Conservation (phyloP, 1,284 basidiomycete genomes). For the Ganoderma lucidum region DNA sequence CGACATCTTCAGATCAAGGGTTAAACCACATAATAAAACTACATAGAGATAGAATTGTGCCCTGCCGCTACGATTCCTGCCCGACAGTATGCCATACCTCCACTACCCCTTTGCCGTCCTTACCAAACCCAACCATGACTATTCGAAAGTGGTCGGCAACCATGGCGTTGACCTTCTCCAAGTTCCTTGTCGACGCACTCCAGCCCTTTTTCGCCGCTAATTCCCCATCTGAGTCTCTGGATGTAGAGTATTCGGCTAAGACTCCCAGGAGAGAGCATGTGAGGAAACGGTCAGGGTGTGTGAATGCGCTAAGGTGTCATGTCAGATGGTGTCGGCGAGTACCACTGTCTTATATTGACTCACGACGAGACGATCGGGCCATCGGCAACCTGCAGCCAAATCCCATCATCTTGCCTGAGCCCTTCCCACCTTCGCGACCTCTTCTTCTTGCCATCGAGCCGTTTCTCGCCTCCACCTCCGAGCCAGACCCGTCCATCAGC, state of each 20-base stretch:
- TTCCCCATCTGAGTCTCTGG: conserved; percentile 40
- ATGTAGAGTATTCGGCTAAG: conserved; percentile 56
- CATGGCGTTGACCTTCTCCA: conserved; percentile 72
- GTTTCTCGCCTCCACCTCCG: conserved; percentile 72
- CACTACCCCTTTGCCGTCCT: conserved; percentile 63
- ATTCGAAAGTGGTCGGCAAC: conserved; percentile 52
- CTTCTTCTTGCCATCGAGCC: conserved; percentile 52
- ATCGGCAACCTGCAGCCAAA: conserved; percentile 61
- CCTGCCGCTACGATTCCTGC: not conserved
- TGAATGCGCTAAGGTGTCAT: conserved; percentile 54
- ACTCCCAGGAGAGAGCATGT: conserved; percentile 68
- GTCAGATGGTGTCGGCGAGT: conserved; percentile 17
- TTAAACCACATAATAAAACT: not conserved
- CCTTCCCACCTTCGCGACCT: conserved; percentile 77
- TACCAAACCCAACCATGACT: conserved; percentile 65
- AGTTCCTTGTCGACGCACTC: conserved; percentile 48
- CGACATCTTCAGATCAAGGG: not conserved
- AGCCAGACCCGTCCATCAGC: conserved; percentile 79
- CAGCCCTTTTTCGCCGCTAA: conserved; percentile 51
- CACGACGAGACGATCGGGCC: conserved; percentile 77
- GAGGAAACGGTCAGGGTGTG: conserved; percentile 52
- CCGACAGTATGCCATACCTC: conserved; percentile 56
- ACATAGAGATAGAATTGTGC: not conserved
- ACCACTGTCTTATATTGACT: conserved; percentile 17
- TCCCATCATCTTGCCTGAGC: conserved; percentile 55